Base-by-base conservation (phyloP, 1,284 basidiomycete species). In the Ceratobasidium sp. region DNA sequence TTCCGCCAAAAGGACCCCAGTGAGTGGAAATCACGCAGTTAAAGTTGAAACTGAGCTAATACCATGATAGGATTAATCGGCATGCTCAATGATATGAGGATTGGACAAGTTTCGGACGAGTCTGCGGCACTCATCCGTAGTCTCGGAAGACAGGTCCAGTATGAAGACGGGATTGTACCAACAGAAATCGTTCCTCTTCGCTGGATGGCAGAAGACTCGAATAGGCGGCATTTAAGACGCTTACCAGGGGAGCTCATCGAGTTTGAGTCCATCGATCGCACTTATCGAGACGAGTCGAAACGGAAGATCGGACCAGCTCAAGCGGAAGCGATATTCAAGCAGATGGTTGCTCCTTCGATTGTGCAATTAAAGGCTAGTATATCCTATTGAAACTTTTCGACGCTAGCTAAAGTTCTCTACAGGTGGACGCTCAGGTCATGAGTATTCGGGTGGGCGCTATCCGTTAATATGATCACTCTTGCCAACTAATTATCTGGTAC, bases 1-100 rank as follows among this genome's bases (percentile, higher is more conserved):
- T 92, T 91, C 80, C 84, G 91, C 87, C 75, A 76, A 41, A 76
- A 70, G 82, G 76, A 48, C 76, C 67, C 74, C n/a, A 57, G 69
- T 75, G 30, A 41, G 43, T 32, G 2, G 23, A 26, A 9, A 4
- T 6, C 3, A n/a, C 34, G 21, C 10, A 8, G 34, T 2, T 18
- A 41, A 10, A 16, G 39, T 30, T 45, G 34, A 21, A 16, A 21
- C 6, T 12, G 26, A 28, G 12, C 30, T 58, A 10, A 57, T 8
- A 23, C 6, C 2, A 1, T 26, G n/a, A 85, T 79, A 81, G 58
- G 84, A 85, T 1, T 84, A 90, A 90, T 74, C 41, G 59, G 72
- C 1, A 73, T 75, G 34, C 43, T 74, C 10, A 73, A 76, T 39
- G 64, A 67, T n/a, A 72, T 71, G 71, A 39, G 74, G 0, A 30